Percentiles rank a stretch among this genome's conserved stretches.
These are phyloP conservation scores for Rosa lucieae DNA, from an alignment of 306 rosid species.

Conservation along the genomic window DNA sequence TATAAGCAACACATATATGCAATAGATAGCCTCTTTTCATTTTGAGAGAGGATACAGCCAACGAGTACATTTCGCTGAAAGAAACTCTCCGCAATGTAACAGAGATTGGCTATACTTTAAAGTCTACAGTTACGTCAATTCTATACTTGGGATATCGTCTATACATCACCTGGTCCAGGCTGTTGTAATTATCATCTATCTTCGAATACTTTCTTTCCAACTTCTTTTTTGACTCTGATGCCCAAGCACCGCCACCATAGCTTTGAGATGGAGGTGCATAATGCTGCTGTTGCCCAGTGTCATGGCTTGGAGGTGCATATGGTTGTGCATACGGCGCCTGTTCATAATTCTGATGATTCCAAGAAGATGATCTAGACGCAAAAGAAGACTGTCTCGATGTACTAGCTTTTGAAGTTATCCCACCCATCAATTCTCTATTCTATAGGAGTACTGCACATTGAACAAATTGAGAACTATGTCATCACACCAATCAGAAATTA, in stretches of 20 bases:
- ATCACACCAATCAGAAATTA: background rate
- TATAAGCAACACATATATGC: slow-evolving; percentile 1
- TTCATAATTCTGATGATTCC: slow-evolving; percentile 39
- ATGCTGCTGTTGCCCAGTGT: slow-evolving; percentile 39
- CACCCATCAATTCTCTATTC: slow-evolving; percentile 66
- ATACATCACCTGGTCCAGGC: slow-evolving; percentile 67
- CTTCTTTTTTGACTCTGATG: slow-evolving; percentile 40
- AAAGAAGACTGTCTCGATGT: slow-evolving; percentile 42
- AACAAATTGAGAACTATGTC: background rate
- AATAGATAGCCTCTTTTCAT: slow-evolving; percentile 4
- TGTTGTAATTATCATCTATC: slow-evolving; percentile 66
- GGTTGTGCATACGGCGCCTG: slow-evolving; percentile 56
- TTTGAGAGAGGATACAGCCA: background rate
- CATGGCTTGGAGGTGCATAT: slow-evolving; percentile 41
- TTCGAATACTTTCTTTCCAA: slow-evolving; percentile 60
- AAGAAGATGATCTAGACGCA: slow-evolving; percentile 40
- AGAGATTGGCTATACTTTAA: background rate
- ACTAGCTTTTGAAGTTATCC: slow-evolving; percentile 56
- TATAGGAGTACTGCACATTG: slow-evolving; percentile 28
- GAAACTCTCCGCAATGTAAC: background rate
- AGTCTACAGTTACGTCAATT: slow-evolving; percentile 12
- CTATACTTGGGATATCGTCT: slow-evolving; percentile 5
- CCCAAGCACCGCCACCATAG: slow-evolving; percentile 45
- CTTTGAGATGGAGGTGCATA: slow-evolving; percentile 44
- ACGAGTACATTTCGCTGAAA: background rate